Base-by-base conservation (phyloP, 306 rosid genomes). In the Rosa persica region DNA sequence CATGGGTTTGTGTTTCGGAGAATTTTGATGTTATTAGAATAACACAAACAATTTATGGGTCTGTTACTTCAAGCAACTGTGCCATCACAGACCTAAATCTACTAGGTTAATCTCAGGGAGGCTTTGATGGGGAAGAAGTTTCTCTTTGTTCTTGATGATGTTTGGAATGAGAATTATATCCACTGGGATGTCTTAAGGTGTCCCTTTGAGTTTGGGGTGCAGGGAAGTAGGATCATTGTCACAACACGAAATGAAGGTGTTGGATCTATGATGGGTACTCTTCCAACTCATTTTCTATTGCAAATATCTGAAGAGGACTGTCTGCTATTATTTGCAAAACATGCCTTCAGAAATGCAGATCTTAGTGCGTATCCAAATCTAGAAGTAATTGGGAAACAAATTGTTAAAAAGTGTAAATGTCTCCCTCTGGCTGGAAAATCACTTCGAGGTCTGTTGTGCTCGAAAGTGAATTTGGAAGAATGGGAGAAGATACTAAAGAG, bases 351-450 rank as follows among this genome's bases (percentile, higher is more conserved):
- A 65, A 65, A 36, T 65, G 12, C 25, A 65, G 22, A 8, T 65
- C 13, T 15, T 4, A 36, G 46, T 38, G 46, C 46, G 5, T 12
- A 13, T 9, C 13, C 70, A 36, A 17, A 36, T 65, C 46, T 65
- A 6, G 46, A 65, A 38, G 70, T 15, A 5, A 76, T 83, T 12
- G 84, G 81, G 13, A 36, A 47, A 48, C 42, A 76, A 42, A 76
- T 76, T 3, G 52, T 62, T 40, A 12, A 0, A 2, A 80, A 66
- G 27, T 83, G 79, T 48, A 25, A 16, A 0, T 78, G 80, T 19
- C 52, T 83, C 15, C 70, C 70, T 36, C 38, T 17, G 20, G 70
- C 46, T 16, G 46, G 25, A 2, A 65, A 65, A 8, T 65, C 70
- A 34, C 70, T 65, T 16, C 46, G 70, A 17, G 70, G 46, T 34